Evolutionary conservation across 352 stramenopile species (phyloP).

Genomic region (Phytophthora constricta): DNA sequence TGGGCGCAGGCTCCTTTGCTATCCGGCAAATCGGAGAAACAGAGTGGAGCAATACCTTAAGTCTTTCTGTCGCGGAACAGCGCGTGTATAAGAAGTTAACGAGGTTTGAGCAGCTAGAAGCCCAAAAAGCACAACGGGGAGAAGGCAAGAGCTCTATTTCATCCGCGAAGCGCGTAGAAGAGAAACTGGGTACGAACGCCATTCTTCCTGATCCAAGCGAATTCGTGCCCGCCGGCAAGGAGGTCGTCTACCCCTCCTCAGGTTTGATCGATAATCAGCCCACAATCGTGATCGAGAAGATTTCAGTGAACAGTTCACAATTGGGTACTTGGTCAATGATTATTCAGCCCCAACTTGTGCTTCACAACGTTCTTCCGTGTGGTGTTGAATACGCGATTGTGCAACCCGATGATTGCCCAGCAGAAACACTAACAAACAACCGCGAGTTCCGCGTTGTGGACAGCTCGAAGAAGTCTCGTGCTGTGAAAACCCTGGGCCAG

Average conservation of each 20-base stretch:
- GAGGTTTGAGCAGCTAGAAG: slow-evolving; percentile 71
- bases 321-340: slow-evolving; percentile 79
- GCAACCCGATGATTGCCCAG: slow-evolving; percentile 73
- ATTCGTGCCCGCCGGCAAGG: slow-evolving; percentile 56
- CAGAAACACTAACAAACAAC: slow-evolving; percentile 61
- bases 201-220: slow-evolving; percentile 55
- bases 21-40: slow-evolving; percentile 87
- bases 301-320: slow-evolving; percentile 62
- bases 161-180: slow-evolving; percentile 59
- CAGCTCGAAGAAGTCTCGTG: slow-evolving; percentile 43
- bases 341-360: slow-evolving; percentile 80
- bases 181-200: slow-evolving; percentile 75
- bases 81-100: slow-evolving; percentile 80
- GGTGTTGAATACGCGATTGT: slow-evolving; percentile 87
- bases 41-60: slow-evolving; percentile 84
- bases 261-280: slow-evolving; percentile 86
- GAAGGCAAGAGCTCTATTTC: slow-evolving; percentile 52
- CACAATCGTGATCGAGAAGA: slow-evolving; percentile 77
- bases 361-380: slow-evolving; percentile 86
- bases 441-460: slow-evolving; percentile 56
- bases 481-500: slow-evolving; percentile 55
- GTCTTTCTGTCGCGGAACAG: slow-evolving; percentile 74
- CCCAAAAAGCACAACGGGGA: slow-evolving; percentile 62
- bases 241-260: slow-evolving; percentile 73
- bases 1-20: slow-evolving; percentile 72